Conservation (phyloP, 805 yeast genomes). For the Ascoidea asiatica region DNA sequence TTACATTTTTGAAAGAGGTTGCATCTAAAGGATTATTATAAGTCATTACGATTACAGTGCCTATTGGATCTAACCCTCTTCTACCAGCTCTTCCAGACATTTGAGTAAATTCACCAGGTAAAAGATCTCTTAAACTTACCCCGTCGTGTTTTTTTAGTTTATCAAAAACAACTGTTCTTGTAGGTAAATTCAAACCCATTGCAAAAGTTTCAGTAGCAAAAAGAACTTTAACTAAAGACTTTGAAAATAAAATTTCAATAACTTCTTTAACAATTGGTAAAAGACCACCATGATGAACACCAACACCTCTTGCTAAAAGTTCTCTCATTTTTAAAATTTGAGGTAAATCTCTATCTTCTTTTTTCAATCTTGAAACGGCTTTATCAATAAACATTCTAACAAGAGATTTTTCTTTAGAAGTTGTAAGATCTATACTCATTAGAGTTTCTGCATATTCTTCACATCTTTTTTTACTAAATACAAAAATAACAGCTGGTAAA, state of each 20-base stretch:
- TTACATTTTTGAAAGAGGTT: constrained; percentile 59
- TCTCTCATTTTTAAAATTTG: constrained; percentile 79
- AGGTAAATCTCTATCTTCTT: constrained; percentile 87
- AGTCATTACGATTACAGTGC: constrained; percentile 90
- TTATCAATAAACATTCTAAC: constrained; percentile 87
- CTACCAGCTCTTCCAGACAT: constrained; percentile 99
- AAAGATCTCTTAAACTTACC: constrained; percentile 58
- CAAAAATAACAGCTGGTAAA: constrained; percentile 89
- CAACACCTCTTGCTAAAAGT: constrained; percentile 79
- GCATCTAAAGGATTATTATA: constrained; percentile 50
- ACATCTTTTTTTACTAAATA: constrained; percentile 85
- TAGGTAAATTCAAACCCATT: constrained; percentile 94
- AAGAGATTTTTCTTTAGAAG: constrained; percentile 76
- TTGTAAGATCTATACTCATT: constrained; percentile 63
- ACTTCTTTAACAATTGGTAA: constrained; percentile 88
- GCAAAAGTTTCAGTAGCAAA: constrained; percentile 99
- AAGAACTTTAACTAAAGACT: constrained; percentile 72
- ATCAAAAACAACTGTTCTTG: constrained; percentile 89
- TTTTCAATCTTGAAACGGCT: constrained; percentile 75
- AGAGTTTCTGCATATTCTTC: constrained; percentile 84
- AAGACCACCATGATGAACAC: constrained; percentile 91
- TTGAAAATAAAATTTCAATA: constrained; percentile 83
- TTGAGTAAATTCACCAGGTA: constrained; percentile 96
- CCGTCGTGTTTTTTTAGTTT: constrained; percentile 88
- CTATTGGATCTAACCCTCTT: constrained; percentile 86